Percentiles rank a stretch among this genome's conserved stretches.
Conservation (phyloP, 257 asterid species). For the Nicotiana noctiflora region DNA sequence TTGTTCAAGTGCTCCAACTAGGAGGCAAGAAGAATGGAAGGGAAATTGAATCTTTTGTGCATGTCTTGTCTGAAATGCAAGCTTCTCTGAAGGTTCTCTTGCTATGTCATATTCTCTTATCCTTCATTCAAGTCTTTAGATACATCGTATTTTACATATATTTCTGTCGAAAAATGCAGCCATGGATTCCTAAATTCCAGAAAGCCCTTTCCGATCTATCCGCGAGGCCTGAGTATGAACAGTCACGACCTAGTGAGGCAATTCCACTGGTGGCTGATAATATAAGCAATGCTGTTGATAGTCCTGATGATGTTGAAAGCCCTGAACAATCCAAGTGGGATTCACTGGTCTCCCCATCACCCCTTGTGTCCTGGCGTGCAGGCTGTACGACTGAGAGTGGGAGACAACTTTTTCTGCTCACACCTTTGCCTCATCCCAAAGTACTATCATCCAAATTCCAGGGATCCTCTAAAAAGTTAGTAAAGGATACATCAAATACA, state of each 20-base stretch:
- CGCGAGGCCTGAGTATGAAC: conserved; percentile 26
- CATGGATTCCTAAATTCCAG: conserved; percentile 69
- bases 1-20: conserved; percentile 58
- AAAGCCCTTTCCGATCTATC: conserved; percentile 34
- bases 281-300: conserved; percentile 22
- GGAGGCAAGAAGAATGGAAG: conserved; percentile 34
- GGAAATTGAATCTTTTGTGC: conserved; percentile 65
- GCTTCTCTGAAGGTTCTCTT: conserved; percentile 64
- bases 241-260: conserved; percentile 21
- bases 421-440: conserved; percentile 66
- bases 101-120: conserved; percentile 5
- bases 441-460: conserved; percentile 28
- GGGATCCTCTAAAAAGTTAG: conserved; percentile 22
- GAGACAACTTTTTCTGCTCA: conserved; percentile 79
- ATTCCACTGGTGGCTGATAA: conserved; percentile 18
- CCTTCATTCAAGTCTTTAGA: background rate
- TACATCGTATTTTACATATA: background rate
- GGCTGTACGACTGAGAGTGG: conserved; percentile 56
- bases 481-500: conserved; percentile 17
- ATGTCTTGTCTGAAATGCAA: conserved; percentile 61
- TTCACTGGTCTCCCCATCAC: conserved; percentile 81
- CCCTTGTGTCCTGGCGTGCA: conserved; percentile 89
- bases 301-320: conserved; percentile 54
- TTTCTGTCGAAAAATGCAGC: conserved; percentile 45
- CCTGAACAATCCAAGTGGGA: conserved; percentile 59